A percentile compares a stretch with the other conserved stretches of the same genome.
phyloP scores from a whole-genome alignment of 805 yeast genomes.

The Candida yuanshanica region DNA sequence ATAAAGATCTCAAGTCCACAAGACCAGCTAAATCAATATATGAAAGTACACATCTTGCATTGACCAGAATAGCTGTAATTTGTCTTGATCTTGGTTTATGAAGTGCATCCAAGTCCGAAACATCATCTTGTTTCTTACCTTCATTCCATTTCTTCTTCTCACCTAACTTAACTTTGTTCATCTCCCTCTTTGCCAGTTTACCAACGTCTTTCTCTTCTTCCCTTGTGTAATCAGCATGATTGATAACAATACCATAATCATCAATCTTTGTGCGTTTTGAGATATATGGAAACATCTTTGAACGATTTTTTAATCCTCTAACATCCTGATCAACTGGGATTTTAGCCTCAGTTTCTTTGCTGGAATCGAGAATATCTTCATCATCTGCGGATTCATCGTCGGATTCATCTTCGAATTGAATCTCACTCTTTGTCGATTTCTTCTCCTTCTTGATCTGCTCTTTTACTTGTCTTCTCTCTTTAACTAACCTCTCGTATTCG shows the following conservation, averaged over 20 bases:
- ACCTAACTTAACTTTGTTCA: slow-evolving; percentile 25
- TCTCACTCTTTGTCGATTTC: slow-evolving; percentile 24
- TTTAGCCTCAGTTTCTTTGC: slow-evolving; percentile 25
- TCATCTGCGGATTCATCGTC: slow-evolving; percentile 26
- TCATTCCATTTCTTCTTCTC: slow-evolving; percentile 33
- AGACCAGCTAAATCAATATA: slow-evolving; percentile 79
- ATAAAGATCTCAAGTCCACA: slow-evolving; percentile 77
- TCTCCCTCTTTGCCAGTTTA: slow-evolving; percentile 23
- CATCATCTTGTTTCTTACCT: slow-evolving; percentile 44
- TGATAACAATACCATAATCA: slow-evolving; percentile 82
- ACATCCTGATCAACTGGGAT: slow-evolving; percentile 30
- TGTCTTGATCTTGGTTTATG: slow-evolving; percentile 46
- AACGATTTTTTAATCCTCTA: slow-evolving; percentile 22
- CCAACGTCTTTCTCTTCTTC: slow-evolving; percentile 41
- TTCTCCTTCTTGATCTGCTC: slow-evolving; percentile 26
- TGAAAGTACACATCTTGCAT: slow-evolving; percentile 63
- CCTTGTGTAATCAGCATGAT: slow-evolving; percentile 54
- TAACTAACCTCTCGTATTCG: slow-evolving; percentile 41
- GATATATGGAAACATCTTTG: slow-evolving; percentile 72
- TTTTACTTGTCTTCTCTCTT: slow-evolving; percentile 38
- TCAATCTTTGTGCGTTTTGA: slow-evolving; percentile 59
- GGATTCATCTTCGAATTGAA: slow-evolving; percentile 23
- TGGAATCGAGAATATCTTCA: slow-evolving; percentile 15
- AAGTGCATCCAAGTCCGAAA: slow-evolving; percentile 43
- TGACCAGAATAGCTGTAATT: slow-evolving; percentile 29